Evolutionary conservation across 805 yeast species (phyloP).

Genomic region (Saccharomycopsis fibuligera): DNA sequence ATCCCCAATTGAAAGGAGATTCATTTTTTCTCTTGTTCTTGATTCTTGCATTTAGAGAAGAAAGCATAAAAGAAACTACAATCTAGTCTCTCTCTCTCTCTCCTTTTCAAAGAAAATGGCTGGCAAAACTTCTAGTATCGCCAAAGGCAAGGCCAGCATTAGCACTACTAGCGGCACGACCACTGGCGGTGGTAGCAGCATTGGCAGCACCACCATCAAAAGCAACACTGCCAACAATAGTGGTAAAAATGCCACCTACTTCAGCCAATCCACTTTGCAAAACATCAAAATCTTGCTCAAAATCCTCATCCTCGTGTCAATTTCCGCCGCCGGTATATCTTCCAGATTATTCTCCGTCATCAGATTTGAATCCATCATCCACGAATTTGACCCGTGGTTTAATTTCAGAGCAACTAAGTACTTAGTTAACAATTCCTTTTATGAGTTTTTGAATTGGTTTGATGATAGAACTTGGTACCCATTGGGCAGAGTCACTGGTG

Average conservation of each 20-base stretch:
- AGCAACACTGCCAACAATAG: not conserved
- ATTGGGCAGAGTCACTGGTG: conserved; percentile 97
- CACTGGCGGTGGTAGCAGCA: not conserved
- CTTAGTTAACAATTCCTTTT: conserved; percentile 73
- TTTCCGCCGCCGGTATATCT: conserved; percentile 88
- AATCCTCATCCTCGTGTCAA: conserved; percentile 60
- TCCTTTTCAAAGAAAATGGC: too few species aligned
- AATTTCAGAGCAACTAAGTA: conserved; percentile 95
- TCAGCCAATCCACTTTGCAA: conserved; percentile 16
- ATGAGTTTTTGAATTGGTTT: conserved; percentile 95
- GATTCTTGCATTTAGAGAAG: too few species aligned
- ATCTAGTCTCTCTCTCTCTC: too few species aligned
- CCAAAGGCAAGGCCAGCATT: too few species aligned
- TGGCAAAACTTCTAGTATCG: too few species aligned
- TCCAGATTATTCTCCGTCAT: conserved; percentile 94
- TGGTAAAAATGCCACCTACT: not conserved
- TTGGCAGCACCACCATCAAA: not conserved
- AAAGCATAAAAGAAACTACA: too few species aligned
- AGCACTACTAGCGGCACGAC: not conserved
- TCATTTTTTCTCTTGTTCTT: too few species aligned
- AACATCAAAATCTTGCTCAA: conserved; percentile 41
- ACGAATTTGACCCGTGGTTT: conserved; percentile 97
- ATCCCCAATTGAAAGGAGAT: too few species aligned
- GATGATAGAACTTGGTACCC: conserved; percentile 99
- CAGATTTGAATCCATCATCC: conserved; percentile 92